Percentiles rank a stretch among this genome's conserved stretches.
These are phyloP conservation scores for Lichtheimia hyalospora DNA, from an alignment of 371 early-diverging fungal species.

Conservation along the genomic window DNA sequence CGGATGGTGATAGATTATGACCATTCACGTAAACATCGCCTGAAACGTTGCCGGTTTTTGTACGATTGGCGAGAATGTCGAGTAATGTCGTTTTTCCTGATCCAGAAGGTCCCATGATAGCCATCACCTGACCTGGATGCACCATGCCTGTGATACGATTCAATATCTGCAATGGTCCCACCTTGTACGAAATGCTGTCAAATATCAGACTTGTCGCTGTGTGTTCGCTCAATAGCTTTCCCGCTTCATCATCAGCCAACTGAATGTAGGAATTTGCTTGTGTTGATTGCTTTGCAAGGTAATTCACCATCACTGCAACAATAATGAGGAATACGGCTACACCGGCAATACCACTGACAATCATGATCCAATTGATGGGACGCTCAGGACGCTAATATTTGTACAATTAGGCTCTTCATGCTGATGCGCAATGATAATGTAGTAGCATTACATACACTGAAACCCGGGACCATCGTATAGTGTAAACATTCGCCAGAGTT, in stretches of 20 bases:
- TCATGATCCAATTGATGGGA: slow-evolving; percentile 60
- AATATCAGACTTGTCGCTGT: slow-evolving; percentile 70
- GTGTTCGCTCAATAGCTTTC: slow-evolving; percentile 74
- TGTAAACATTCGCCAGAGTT: slow-evolving; percentile 84
- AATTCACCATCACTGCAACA: slow-evolving; percentile 39
- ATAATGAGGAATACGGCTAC: slow-evolving; percentile 59
- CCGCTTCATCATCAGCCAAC: slow-evolving; percentile 59
- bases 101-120: slow-evolving; percentile 83
- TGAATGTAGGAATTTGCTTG: slow-evolving; percentile 32
- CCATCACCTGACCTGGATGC: slow-evolving; percentile 79
- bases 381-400: slow-evolving; percentile 40
- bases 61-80: slow-evolving; percentile 74
- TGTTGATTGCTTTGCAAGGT: slow-evolving; percentile 37
- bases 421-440: no score
- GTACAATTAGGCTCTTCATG: not conserved
- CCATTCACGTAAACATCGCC: slow-evolving; percentile 73
- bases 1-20: slow-evolving; percentile 45
- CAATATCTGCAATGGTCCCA: slow-evolving; percentile 57
- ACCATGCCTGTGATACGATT: slow-evolving; percentile 70
- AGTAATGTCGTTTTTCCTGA: slow-evolving; percentile 73
- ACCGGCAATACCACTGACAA: slow-evolving; percentile 59
- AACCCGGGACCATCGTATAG: slow-evolving; percentile 87
- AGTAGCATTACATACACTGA: slow-evolving; percentile 25
- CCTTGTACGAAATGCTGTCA: slow-evolving; percentile 64
- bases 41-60: slow-evolving; percentile 57